phyloP scores from a whole-genome alignment of 2,329 filamentous ascomycete genomes.

The Phialocephala sp. region DNA sequence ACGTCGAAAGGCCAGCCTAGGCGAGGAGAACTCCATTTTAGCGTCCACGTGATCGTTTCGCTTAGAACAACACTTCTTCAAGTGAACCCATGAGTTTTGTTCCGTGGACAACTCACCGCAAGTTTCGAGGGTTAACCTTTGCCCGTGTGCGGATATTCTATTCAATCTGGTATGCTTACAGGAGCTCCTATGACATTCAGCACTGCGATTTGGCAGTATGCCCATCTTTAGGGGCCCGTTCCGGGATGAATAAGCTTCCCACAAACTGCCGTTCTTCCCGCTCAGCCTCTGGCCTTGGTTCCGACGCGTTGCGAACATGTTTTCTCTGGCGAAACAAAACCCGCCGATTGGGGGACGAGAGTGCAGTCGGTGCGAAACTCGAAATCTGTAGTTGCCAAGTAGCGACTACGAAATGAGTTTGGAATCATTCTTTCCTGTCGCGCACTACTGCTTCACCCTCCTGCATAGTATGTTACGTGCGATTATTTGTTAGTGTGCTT shows the following conservation, averaged over 20 bases:
- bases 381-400: not conserved
- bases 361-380: not conserved
- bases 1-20: too few species aligned
- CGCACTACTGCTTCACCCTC: too few species aligned
- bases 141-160: not conserved
- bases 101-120: slow-evolving; percentile 3
- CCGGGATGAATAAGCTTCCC: slow-evolving; percentile 8
- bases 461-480: too few species aligned
- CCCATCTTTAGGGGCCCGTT: not conserved
- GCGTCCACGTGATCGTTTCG: not conserved
- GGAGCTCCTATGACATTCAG: not conserved
- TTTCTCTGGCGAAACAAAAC: not conserved
- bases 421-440: too few species aligned
- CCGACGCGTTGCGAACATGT: not conserved
- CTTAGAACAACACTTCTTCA: not conserved
- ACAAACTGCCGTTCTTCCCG: slow-evolving; percentile 3
- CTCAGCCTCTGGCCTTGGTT: slow-evolving; percentile 4
- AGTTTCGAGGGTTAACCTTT: not conserved
- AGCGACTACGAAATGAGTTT: not conserved
- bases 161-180: not conserved
- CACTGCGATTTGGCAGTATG: not conserved
- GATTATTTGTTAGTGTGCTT: too few species aligned
- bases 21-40: not conserved
- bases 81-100: not conserved
- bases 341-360: not conserved